Conservation (phyloP, 1,284 basidiomycete genomes). For the Cryptococcus amylolentus region DNA sequence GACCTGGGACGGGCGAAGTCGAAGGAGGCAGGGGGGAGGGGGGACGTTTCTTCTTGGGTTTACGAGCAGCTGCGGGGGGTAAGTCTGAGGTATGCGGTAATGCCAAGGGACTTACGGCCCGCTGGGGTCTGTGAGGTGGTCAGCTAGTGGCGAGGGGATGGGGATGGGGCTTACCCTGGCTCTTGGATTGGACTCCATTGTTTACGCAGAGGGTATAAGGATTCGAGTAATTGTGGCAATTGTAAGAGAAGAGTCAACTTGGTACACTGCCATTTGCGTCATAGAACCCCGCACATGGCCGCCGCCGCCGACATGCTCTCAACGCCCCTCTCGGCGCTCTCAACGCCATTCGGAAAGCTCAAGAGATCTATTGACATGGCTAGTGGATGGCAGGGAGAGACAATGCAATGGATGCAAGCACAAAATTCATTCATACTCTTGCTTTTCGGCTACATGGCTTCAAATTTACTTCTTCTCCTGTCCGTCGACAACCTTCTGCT, state of each 20-base stretch:
- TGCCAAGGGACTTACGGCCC: not conserved
- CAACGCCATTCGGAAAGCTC: not conserved
- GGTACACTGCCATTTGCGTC: no score
- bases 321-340: not conserved
- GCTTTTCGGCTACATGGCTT: not conserved
- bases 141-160: no score
- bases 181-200: no score
- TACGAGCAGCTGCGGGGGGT: conserved; percentile 7
- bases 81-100: not conserved
- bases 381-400: no score
- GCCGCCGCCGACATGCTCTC: not conserved
- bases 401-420: not conserved
- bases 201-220: no score
- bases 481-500: conserved; percentile 16
- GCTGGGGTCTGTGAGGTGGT: conserved; percentile 4
- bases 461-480: conserved; percentile 3
- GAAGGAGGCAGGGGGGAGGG: conserved; percentile 3
- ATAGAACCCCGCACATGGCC: not conserved
- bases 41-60: conserved; percentile 32
- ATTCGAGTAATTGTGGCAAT: no score
- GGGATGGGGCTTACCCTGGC: not conserved
- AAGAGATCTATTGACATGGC: no score
- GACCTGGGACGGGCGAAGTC: not conserved
- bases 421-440: not conserved
- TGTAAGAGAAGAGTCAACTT: no score